phyloP scores from a whole-genome alignment of 257 asterid species.

The Nicotiana undulata region DNA sequence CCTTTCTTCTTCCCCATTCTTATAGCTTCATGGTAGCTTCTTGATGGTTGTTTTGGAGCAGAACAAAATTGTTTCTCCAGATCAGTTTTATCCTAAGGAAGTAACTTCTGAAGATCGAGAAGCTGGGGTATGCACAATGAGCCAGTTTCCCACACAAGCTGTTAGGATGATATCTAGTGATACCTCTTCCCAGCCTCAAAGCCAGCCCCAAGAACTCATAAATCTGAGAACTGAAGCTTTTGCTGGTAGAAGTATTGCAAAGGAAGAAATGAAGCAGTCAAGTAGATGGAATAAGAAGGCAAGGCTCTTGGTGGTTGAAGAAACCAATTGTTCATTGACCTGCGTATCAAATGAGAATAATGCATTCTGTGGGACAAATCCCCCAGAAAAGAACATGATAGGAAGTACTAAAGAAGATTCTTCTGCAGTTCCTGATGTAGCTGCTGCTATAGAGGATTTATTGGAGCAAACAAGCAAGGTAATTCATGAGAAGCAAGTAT shows the following conservation, averaged over 20 bases:
- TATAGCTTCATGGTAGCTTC: conserved; percentile 18
- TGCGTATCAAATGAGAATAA: conserved; percentile 12
- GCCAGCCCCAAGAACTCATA: conserved; percentile 35
- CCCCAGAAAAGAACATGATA: conserved; percentile 23
- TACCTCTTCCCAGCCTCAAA: conserved; percentile 41
- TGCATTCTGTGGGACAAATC: conserved; percentile 15
- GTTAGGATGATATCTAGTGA: conserved; percentile 34
- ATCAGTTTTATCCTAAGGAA: conserved; percentile 58
- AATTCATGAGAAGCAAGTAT: not conserved
- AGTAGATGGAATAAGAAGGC: conserved; percentile 46
- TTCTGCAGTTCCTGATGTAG: conserved; percentile 70
- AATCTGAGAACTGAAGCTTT: conserved; percentile 29
- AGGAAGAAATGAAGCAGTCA: conserved; percentile 22
- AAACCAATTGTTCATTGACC: conserved; percentile 17
- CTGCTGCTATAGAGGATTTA: conserved; percentile 84
- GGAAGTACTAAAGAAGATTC: conserved; percentile 34
- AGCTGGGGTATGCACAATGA: conserved; percentile 48
- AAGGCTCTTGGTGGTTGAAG: conserved; percentile 32
- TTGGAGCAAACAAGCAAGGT: conserved; percentile 94
- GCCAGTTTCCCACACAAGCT: conserved; percentile 74
- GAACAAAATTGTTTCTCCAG: conserved; percentile 68
- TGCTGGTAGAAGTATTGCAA: conserved; percentile 13
- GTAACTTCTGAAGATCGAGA: conserved; percentile 60
- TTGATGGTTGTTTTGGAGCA: conserved; percentile 28
- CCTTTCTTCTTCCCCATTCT: conserved; percentile 10